These are phyloP conservation scores for Chaetothyriales sp. DNA, from an alignment of 2,329 filamentous ascomycete genomes.

Conservation along the genomic window DNA sequence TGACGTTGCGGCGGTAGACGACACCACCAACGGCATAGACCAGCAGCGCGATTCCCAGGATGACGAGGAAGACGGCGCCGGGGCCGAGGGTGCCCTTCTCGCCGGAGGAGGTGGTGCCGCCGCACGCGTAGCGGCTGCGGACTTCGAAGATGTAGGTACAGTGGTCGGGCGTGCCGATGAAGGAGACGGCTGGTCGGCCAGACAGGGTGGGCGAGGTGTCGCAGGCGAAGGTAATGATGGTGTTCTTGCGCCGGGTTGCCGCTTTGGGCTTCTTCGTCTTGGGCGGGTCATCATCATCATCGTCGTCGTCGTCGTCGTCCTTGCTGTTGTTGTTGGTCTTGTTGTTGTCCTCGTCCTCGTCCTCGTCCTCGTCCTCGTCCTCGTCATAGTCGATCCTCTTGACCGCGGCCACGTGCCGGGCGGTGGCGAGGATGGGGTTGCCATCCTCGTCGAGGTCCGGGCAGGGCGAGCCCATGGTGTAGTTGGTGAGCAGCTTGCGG, in stretches of 20 bases:
- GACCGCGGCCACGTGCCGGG: constrained; percentile 9
- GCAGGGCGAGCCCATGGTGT: constrained; percentile 64
- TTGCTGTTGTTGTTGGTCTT: constrained; percentile 11
- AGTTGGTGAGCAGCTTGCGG: constrained; percentile 58
- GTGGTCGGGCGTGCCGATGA: constrained; percentile 77
- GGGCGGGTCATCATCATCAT: no score
- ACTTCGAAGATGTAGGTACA: constrained; percentile 96
- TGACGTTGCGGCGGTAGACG: constrained; percentile 88
- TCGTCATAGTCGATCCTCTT: constrained; percentile 5
- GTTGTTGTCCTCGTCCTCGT: constrained; percentile 25
- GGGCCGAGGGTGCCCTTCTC: constrained; percentile 48
- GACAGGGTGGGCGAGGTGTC: constrained; percentile 56
- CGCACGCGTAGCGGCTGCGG: constrained; percentile 74
- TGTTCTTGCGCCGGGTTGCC: constrained; percentile 50
- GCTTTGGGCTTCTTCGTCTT: constrained; percentile 6
- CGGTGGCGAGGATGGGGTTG: constrained; percentile 8
- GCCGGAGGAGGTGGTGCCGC: constrained; percentile 39
- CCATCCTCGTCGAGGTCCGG: constrained; percentile 19
- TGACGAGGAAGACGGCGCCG: constrained; percentile 75
- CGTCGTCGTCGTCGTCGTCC: constrained; percentile 27
- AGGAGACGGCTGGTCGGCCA: constrained; percentile 44
- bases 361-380: constrained; percentile 26
- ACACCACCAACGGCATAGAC: constrained; percentile 88
- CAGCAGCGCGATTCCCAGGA: constrained; percentile 60
- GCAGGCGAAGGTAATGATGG: constrained; percentile 85